Percentiles rank a stretch among this genome's conserved stretches.
phyloP scores from a whole-genome alignment of 1,284 basidiomycete species.

The Meripilus lineatus region DNA sequence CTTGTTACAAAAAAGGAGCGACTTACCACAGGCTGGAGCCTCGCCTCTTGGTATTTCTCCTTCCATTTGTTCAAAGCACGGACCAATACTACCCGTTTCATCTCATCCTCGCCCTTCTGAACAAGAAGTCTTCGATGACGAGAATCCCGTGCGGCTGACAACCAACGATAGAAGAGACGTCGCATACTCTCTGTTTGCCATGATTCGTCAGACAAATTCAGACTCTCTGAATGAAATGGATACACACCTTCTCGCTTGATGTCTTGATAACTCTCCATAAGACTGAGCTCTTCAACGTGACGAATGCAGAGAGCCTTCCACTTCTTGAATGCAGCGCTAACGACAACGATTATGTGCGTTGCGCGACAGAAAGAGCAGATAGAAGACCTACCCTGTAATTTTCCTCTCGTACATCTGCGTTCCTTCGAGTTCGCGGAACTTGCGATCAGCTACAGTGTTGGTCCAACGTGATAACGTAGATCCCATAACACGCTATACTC shows the following conservation, averaged over 20 bases:
- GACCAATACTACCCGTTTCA: constrained; percentile 44
- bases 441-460: constrained; percentile 65
- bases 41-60: constrained; percentile 58
- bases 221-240: not conserved
- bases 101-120: constrained; percentile 57
- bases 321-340: constrained; percentile 54
- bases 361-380: not conserved
- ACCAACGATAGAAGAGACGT: constrained; percentile 67
- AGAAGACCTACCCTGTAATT: constrained; percentile 41
- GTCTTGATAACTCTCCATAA: constrained; percentile 77
- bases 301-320: constrained; percentile 61
- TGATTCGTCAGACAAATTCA: constrained; percentile 1
- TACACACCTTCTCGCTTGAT: constrained; percentile 67
- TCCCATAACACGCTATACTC: constrained; percentile 45
- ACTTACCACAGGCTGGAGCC: constrained; percentile 59
- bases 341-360: not conserved
- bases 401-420: constrained; percentile 43
- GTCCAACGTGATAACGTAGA: constrained; percentile 56
- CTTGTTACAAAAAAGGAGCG: not conserved
- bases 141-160: constrained; percentile 49
- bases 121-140: constrained; percentile 54
- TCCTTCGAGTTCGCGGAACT: constrained; percentile 63
- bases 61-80: constrained; percentile 74
- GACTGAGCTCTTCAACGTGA: constrained; percentile 62
- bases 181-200: constrained; percentile 51